Conservation (phyloP, 768 basidiomycete species). For the Pisolithus tinctorius region DNA sequence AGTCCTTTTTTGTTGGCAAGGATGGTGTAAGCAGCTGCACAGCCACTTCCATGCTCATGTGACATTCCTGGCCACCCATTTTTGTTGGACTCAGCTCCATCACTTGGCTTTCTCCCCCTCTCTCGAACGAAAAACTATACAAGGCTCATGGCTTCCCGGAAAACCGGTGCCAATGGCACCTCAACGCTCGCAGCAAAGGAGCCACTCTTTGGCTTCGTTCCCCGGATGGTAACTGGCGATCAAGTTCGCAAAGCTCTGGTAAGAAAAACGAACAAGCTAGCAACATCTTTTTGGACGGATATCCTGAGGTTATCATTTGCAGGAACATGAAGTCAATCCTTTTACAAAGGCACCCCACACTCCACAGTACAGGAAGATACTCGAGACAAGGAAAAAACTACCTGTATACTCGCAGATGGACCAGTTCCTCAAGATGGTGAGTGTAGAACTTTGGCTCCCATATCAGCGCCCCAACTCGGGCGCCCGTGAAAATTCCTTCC, state of each 20-base stretch:
- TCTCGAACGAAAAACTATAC: neutral
- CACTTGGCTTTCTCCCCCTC: neutral
- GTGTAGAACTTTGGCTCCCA: constrained; percentile 22
- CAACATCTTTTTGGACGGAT: neutral
- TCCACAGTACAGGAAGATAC: constrained; percentile 76
- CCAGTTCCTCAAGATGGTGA: constrained; percentile 83
- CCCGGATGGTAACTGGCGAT: constrained; percentile 56
- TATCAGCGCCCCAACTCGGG: neutral
- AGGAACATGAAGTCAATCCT: constrained; percentile 81
- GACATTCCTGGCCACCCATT: no score
- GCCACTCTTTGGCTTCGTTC: constrained; percentile 69
- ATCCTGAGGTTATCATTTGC: neutral
- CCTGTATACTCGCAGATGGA: constrained; percentile 92
- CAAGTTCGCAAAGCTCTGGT: constrained; percentile 72
- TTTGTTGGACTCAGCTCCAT: no score
- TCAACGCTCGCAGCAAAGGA: constrained; percentile 31
- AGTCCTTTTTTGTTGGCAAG: neutral
- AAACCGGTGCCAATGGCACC: constrained; percentile 16
- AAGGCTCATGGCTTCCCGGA: constrained; percentile 18
- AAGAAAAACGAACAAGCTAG: constrained; percentile 16
- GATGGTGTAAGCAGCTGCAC: no score
- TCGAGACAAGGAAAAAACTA: constrained; percentile 78
- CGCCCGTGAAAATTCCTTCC: neutral
- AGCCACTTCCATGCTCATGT: no score
- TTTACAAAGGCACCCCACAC: constrained; percentile 81